Conservation (phyloP, 441 rosid genomes). For the Populus hybrid region DNA sequence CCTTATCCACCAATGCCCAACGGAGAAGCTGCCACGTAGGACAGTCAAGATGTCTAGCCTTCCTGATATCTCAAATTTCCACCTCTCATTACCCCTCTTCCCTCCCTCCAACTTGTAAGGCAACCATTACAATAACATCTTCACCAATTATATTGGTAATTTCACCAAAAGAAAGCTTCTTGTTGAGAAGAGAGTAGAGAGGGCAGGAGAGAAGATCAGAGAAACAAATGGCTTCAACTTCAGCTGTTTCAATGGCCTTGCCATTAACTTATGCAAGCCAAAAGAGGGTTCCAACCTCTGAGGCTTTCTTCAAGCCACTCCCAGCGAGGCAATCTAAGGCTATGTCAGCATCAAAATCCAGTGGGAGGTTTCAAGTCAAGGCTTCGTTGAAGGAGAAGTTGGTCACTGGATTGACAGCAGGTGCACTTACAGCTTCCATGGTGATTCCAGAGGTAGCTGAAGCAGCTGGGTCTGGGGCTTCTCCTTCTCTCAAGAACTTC, state of each 20-base stretch:
- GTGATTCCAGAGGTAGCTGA: constrained; percentile 70
- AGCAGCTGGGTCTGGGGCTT: constrained; percentile 57
- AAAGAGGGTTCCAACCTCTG: constrained; percentile 32
- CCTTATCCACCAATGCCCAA: constrained; percentile 50
- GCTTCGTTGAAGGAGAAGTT: constrained; percentile 79
- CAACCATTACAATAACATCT: constrained; percentile 6
- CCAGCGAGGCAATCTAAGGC: constrained; percentile 42
- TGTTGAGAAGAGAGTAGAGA: constrained; percentile 2
- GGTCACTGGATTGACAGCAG: constrained; percentile 60
- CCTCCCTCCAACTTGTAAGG: constrained; percentile 8
- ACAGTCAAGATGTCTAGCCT: constrained; percentile 21
- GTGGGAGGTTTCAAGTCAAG: constrained; percentile 43
- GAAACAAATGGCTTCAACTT: constrained; percentile 55
- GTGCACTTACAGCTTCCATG: constrained; percentile 72
- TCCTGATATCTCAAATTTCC: constrained; percentile 30
- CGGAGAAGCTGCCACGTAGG: constrained; percentile 59
- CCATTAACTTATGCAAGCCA: constrained; percentile 43
- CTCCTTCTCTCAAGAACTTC: constrained; percentile 88
- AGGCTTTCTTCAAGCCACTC: constrained; percentile 50
- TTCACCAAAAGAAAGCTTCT: background rate
- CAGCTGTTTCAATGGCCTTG: constrained; percentile 66
- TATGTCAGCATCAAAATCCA: constrained; percentile 22
- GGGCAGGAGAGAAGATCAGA: constrained; percentile 10
- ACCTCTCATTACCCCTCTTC: constrained; percentile 31
- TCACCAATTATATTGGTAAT: constrained; percentile 16